A percentile compares a stretch with the other conserved stretches of the same genome.
These are phyloP conservation scores for Davidsoniella eucalypti DNA, from an alignment of 2,329 filamentous ascomycete genomes.

Conservation along the genomic window DNA sequence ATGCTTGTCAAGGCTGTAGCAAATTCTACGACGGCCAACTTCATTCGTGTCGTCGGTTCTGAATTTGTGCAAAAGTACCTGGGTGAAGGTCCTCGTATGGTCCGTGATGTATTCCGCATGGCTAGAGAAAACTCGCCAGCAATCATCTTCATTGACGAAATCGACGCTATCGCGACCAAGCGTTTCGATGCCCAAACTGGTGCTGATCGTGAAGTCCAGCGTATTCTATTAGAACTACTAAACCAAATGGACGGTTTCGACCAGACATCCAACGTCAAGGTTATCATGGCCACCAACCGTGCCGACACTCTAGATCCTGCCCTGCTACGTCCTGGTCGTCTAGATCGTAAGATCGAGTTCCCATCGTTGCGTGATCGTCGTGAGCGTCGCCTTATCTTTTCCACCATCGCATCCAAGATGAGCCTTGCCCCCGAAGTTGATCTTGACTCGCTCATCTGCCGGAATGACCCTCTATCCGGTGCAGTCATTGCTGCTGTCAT, in stretches of 20 bases:
- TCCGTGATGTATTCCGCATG: constrained; percentile 98
- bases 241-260: constrained; percentile 99
- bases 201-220: constrained; percentile 94
- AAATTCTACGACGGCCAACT: constrained; percentile 94
- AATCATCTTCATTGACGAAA: constrained; percentile 99
- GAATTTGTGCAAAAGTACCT: constrained; percentile 99
- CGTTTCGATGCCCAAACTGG: constrained; percentile 98
- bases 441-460: constrained; percentile 85
- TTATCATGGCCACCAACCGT: constrained; percentile 99
- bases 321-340: constrained; percentile 78
- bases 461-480: constrained; percentile 88
- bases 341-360: constrained; percentile 98
- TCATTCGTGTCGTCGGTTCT: constrained; percentile 94
- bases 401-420: constrained; percentile 95
- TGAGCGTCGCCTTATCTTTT: constrained; percentile 91
- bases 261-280: constrained; percentile 97
- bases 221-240: constrained; percentile 88
- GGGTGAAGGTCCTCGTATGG: constrained; percentile 95
- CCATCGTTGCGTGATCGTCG: constrained; percentile 85
- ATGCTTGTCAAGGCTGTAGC: constrained; percentile 97
- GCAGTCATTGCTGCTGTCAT: constrained; percentile 97
- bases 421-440: constrained; percentile 92
- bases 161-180: constrained; percentile 97
- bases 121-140: constrained; percentile 93
- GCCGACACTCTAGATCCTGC: constrained; percentile 94